These are phyloP conservation scores for Fistulina hepatica DNA, from an alignment of 1,284 basidiomycete genomes.

Conservation along the genomic window DNA sequence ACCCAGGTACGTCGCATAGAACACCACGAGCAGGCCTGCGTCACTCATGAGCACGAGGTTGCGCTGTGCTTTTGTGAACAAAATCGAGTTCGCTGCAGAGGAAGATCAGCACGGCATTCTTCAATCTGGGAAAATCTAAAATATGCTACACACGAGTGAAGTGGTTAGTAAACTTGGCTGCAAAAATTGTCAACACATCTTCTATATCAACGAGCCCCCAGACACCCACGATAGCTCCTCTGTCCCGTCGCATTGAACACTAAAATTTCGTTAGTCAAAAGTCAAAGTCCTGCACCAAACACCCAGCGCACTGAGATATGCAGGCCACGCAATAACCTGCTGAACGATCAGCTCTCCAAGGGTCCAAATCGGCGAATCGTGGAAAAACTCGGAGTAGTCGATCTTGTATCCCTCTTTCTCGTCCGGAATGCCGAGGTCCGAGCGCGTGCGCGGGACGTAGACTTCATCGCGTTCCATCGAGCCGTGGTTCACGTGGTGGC, in stretches of 20 bases:
- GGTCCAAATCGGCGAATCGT: slow-evolving; percentile 50
- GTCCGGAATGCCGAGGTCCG: slow-evolving; percentile 36
- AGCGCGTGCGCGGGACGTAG: slow-evolving; percentile 46
- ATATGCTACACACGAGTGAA: slow-evolving; percentile 36
- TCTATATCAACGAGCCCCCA: not conserved
- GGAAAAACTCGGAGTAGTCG: slow-evolving; percentile 45
- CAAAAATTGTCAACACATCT: not conserved
- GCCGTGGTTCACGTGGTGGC: slow-evolving; percentile 41
- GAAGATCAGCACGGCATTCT: not conserved
- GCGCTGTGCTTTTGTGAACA: slow-evolving; percentile 42
- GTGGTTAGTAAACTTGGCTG: slow-evolving; percentile 45
- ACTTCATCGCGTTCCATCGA: slow-evolving; percentile 54
- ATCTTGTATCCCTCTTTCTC: slow-evolving; percentile 25
- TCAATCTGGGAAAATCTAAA: not conserved
- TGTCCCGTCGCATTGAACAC: slow-evolving; percentile 57
- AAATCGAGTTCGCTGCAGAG: slow-evolving; percentile 37
- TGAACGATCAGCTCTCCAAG: slow-evolving; percentile 40
- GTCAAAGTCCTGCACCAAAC: no score
- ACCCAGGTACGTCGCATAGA: no score
- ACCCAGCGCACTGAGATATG: slow-evolving; percentile 51
- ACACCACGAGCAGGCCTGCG: slow-evolving; percentile 36
- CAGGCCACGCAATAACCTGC: slow-evolving; percentile 68
- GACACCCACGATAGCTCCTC: slow-evolving; percentile 40
- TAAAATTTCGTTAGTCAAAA: slow-evolving; percentile 12
- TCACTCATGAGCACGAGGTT: slow-evolving; percentile 45